Base-by-base conservation (phyloP, 495 filamentous ascomycete genomes). In the Corynascus novoguineensis region DNA sequence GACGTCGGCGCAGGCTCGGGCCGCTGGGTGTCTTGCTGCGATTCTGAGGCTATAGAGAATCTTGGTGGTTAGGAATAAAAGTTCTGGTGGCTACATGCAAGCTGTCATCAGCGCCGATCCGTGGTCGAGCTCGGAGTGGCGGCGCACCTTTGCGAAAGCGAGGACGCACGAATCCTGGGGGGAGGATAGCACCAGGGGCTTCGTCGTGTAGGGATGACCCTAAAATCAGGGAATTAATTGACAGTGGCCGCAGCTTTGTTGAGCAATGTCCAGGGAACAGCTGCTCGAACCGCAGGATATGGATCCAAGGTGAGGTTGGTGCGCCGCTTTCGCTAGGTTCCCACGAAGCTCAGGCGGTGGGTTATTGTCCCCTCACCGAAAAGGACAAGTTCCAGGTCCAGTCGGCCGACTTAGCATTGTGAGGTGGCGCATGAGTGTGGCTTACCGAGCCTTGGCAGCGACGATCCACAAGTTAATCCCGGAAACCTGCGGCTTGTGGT, bases 381-480 rank as follows among this genome's bases (percentile, higher is more conserved):
- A 68, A 68, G 66, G 66, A 68, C 66, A 68, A 64, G 63, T 68
- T 68, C 66, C 60, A 61, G 52, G 52, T 59, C 58, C 37, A 32
- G 34, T n/a, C n/a, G 41, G 21, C 52, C 53, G 40, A 56, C 54
- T 50, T 44, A 40, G 58, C 52, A 29, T 21, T 46, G 64, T 61
- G 60, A n/a, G n/a, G n/a, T n/a, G n/a, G n/a, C n/a, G 64, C 64
- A 24, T 25, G 46, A 17, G 14, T 61, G 62, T 64, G 62, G 62
- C 58, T 58, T 28, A 14, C 10, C 17, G 5, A n/a, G 47, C 12
- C 50, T 49, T 55, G 38, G 50, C 50, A 53, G 9, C 12, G 45
- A 32, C 12, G 12, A 42, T 27, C 41, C 15, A 37, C 29, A 17
- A 5, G 21, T 21, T n/a, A n/a, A n/a, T 21, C 21, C 34, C 34